Conservation (phyloP, 2,329 filamentous ascomycete species). For the Alternaria dauci region DNA sequence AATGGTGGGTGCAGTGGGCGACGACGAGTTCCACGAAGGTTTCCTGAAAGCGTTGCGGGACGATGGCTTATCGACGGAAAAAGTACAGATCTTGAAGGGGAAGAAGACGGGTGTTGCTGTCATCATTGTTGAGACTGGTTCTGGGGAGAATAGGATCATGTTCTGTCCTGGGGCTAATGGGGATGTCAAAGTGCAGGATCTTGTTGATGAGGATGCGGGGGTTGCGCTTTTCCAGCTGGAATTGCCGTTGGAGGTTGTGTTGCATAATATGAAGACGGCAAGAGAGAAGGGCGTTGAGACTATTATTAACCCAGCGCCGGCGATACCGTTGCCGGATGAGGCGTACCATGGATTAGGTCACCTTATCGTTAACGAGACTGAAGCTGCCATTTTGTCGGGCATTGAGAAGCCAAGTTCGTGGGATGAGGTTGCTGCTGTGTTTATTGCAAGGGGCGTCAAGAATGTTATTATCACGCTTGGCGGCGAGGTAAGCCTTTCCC, state of each 20-base stretch:
- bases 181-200: constrained; percentile 46
- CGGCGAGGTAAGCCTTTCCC: constrained; percentile 64
- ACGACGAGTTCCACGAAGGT: constrained; percentile 54
- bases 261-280: constrained; percentile 50
- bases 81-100: constrained; percentile 52
- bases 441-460: constrained; percentile 73
- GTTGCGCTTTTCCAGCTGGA: constrained; percentile 60
- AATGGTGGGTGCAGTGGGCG: constrained; percentile 61
- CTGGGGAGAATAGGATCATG: constrained; percentile 60
- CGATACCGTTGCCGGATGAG: constrained; percentile 70
- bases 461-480: constrained; percentile 88
- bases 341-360: constrained; percentile 76
- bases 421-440: constrained; percentile 54
- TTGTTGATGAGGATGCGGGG: constrained; percentile 52
- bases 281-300: constrained; percentile 57
- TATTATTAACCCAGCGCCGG: constrained; percentile 83
- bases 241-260: constrained; percentile 53
- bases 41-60: constrained; percentile 54
- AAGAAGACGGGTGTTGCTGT: constrained; percentile 59
- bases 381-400: constrained; percentile 77
- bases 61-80: constrained; percentile 55
- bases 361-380: constrained; percentile 89
- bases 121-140: constrained; percentile 59
- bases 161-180: constrained; percentile 59
- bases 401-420: constrained; percentile 48